phyloP scores from a whole-genome alignment of 495 filamentous ascomycete species.

The Lasiosphaeria miniovina region DNA sequence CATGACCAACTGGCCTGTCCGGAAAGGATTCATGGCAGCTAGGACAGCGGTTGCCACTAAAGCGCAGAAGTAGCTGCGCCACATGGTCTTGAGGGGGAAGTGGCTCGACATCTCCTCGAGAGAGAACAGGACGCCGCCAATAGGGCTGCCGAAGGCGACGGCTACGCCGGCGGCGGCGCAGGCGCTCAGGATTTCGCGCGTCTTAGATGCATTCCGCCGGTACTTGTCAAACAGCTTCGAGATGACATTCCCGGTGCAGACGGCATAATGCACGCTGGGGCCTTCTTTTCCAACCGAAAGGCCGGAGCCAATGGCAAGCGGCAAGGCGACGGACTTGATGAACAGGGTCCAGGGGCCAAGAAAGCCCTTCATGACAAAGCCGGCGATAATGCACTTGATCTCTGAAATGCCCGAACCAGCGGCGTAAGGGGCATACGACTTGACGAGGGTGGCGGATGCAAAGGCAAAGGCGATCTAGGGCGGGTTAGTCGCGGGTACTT shows the following conservation, averaged over 20 bases:
- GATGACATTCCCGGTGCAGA: slow-evolving; percentile 97
- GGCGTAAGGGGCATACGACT: slow-evolving; percentile 91
- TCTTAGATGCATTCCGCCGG: slow-evolving; percentile 88
- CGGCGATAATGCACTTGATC: slow-evolving; percentile 99
- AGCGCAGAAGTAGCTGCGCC: slow-evolving; percentile 97
- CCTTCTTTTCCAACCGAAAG: slow-evolving; percentile 97
- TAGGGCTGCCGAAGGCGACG: slow-evolving; percentile 95
- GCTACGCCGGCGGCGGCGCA: slow-evolving; percentile 94
- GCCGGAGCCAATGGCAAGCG: slow-evolving; percentile 90
- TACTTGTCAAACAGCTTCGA: slow-evolving; percentile 92
- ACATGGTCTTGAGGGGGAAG: slow-evolving; percentile 96
- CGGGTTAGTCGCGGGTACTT: slow-evolving; percentile 13
- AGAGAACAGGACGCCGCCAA: slow-evolving; percentile 94
- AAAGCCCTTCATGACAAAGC: slow-evolving; percentile 99
- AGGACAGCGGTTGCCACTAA: slow-evolving; percentile 92
- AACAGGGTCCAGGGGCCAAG: slow-evolving; percentile 86
- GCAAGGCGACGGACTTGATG: slow-evolving; percentile 91
- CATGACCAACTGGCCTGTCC: slow-evolving; percentile 99
- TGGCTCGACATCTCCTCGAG: slow-evolving; percentile 98
- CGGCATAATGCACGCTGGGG: slow-evolving; percentile 95
- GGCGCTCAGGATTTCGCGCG: slow-evolving; percentile 89
- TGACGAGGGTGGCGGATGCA: slow-evolving; percentile 80
- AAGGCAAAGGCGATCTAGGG: slow-evolving; percentile 73
- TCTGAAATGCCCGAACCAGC: slow-evolving; percentile 97
- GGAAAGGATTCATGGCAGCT: slow-evolving; percentile 95